Evolutionary conservation across 768 basidiomycete species (phyloP).

Genomic region (Psilocybe cyanescens): DNA sequence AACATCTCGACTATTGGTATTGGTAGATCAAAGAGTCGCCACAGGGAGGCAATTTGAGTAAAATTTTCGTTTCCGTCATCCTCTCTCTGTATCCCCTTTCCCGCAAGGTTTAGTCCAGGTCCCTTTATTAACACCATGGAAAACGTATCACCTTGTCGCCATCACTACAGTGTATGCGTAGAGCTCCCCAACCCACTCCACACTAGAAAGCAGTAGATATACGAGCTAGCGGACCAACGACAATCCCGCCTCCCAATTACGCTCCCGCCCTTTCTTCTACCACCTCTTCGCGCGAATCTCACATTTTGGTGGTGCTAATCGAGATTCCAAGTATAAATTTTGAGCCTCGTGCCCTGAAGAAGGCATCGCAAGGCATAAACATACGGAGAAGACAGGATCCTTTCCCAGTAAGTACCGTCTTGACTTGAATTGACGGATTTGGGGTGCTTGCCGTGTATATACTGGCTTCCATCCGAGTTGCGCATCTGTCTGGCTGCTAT

Average conservation of each 20-base stretch:
- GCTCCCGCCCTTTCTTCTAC: constrained; percentile 3
- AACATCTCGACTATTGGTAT: no score
- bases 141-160: constrained; percentile 18
- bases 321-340: background rate
- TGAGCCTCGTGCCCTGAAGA: constrained; percentile 20
- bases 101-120: constrained; percentile 18
- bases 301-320: background rate
- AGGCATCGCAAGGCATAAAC: constrained; percentile 8
- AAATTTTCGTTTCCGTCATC: background rate
- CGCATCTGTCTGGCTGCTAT: constrained; percentile 16
- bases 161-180: constrained; percentile 15
- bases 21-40: background rate
- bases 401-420: constrained; percentile 17
- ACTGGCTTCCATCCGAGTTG: constrained; percentile 21
- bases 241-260: constrained; percentile 5
- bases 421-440: constrained; percentile 9
- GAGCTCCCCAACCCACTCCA: background rate
- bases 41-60: background rate
- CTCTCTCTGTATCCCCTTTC: background rate
- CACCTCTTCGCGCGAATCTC: constrained; percentile 13
- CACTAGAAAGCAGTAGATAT: background rate
- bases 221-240: constrained; percentile 2
- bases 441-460: background rate
- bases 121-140: constrained; percentile 4
- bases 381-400: constrained; percentile 15